A percentile compares a stretch with the other conserved stretches of the same genome.
Conservation (phyloP, 2,329 filamentous ascomycete genomes). For the Phaeosphaeriaceae sp. region DNA sequence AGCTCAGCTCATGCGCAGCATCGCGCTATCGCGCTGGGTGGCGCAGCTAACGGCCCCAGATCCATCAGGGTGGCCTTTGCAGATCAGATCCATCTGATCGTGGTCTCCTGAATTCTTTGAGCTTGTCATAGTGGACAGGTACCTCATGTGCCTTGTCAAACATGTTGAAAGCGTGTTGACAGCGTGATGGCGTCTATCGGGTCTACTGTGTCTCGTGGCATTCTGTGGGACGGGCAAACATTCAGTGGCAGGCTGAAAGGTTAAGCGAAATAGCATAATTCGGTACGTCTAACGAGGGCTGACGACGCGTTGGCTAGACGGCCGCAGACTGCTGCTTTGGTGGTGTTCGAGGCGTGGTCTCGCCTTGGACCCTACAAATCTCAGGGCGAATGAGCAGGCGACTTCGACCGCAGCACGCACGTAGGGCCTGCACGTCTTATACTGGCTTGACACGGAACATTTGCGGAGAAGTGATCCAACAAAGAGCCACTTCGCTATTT, state of each 20-base stretch:
- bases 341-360: background rate
- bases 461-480: background rate
- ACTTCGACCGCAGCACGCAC: background rate
- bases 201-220: background rate
- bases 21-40: slow-evolving; percentile 1
- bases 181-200: background rate
- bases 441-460: background rate
- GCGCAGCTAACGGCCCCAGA: slow-evolving; percentile 5
- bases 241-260: background rate
- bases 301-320: background rate
- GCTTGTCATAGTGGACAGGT: background rate
- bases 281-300: background rate
- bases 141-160: background rate
- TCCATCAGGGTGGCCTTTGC: background rate
- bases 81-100: background rate
- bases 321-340: background rate
- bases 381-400: background rate
- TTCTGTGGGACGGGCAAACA: background rate
- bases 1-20: slow-evolving; percentile 1
- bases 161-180: background rate
- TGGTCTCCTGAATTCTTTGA: background rate
- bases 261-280: background rate
- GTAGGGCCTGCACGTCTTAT: background rate
- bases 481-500: background rate
- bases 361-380: background rate